Percentiles rank a stretch among this genome's conserved stretches.
These are phyloP conservation scores for Mycena alexandri DNA, from an alignment of 768 basidiomycete genomes.

Conservation along the genomic window DNA sequence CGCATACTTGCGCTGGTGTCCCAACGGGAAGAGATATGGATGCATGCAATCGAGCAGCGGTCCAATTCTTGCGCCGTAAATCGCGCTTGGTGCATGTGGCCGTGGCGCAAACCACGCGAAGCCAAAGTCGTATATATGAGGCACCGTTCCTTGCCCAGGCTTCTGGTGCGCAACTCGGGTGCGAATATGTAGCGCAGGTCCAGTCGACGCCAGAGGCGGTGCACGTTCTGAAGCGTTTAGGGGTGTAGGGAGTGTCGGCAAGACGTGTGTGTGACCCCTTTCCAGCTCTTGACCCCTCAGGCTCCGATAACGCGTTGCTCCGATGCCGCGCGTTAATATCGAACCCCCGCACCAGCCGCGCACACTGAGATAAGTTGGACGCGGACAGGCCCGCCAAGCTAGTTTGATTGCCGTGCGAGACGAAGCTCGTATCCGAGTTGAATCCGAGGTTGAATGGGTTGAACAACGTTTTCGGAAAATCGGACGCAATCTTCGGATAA, in stretches of 20 bases:
- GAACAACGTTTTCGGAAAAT: background rate
- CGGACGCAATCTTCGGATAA: background rate
- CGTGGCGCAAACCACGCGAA: too few relatives aligned
- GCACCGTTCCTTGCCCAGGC: background rate
- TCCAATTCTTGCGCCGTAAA: too few relatives aligned
- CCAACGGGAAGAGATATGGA: too few relatives aligned
- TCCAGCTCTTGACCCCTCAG: too few relatives aligned
- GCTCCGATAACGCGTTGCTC: background rate
- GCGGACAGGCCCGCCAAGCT: background rate
- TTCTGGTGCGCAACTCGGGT: constrained; percentile 3
- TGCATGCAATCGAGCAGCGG: too few relatives aligned
- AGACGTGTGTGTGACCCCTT: too few relatives aligned
- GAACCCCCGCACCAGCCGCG: background rate
- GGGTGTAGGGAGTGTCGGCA: too few relatives aligned
- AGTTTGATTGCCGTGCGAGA: too few relatives aligned
- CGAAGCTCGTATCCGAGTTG: too few relatives aligned
- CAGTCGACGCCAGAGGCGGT: background rate
- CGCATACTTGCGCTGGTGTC: too few relatives aligned
- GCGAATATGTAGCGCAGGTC: background rate
- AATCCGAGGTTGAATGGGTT: too few relatives aligned
- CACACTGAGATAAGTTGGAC: background rate
- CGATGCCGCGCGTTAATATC: background rate
- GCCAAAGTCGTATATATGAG: background rate
- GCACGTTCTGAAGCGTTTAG: background rate
- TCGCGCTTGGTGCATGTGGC: too few relatives aligned